Evolutionary conservation across 441 rosid genomes (phyloP).

Genomic region (Biscutella laevigata): DNA sequence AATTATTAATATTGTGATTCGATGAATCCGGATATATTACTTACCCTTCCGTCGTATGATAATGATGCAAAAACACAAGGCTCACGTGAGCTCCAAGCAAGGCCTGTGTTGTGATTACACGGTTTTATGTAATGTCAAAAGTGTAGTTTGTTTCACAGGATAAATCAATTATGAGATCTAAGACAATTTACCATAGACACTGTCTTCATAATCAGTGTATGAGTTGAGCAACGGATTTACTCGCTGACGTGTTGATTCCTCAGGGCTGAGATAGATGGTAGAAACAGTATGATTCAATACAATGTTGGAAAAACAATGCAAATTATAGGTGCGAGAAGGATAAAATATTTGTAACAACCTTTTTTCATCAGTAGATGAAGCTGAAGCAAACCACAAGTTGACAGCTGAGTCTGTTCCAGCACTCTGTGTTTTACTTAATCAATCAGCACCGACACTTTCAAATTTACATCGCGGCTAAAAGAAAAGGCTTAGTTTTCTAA

Average conservation of each 20-base stretch:
- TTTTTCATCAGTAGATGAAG: constrained; percentile 36
- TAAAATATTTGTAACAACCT: constrained; percentile 32
- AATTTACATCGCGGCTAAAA: too few species aligned
- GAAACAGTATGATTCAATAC: constrained; percentile 1
- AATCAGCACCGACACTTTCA: neutral
- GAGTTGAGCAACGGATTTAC: constrained; percentile 56
- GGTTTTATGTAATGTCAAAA: neutral
- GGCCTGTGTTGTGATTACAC: constrained; percentile 38
- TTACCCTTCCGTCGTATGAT: constrained; percentile 94
- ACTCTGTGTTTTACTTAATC: constrained; percentile 45
- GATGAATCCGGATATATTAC: too few species aligned
- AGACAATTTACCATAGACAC: constrained; percentile 47
- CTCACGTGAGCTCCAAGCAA: constrained; percentile 89
- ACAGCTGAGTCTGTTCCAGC: constrained; percentile 87
- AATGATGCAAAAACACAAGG: constrained; percentile 89
- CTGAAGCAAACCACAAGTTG: constrained; percentile 72
- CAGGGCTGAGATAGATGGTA: constrained; percentile 34
- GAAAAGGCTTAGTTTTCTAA: constrained; percentile 6
- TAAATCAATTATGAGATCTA: neutral
- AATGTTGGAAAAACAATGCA: neutral
- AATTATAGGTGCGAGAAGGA: neutral
- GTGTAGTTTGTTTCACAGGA: constrained; percentile 3
- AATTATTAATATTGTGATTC: too few species aligned
- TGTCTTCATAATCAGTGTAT: constrained; percentile 81
- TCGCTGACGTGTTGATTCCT: constrained; percentile 32